Base-by-base conservation (phyloP, 768 basidiomycete genomes). In the Tylopilus sp. region DNA sequence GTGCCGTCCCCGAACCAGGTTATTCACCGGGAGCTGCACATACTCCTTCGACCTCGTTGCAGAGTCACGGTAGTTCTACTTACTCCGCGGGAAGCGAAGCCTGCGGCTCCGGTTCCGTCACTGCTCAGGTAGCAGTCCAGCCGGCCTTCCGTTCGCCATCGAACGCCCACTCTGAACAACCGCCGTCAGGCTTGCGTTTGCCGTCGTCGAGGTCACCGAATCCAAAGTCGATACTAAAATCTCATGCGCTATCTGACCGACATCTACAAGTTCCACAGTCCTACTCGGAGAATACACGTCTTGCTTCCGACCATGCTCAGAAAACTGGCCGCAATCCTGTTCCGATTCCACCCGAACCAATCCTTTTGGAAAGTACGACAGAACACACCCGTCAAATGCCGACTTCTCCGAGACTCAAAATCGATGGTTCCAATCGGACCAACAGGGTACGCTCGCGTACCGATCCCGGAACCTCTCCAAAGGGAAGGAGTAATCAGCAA, bases 161-260 rank as follows among this genome's bases (percentile, higher is more conserved):
- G 6, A 56, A 56, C 28, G 38, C 37, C 8, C 43, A 56, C 25
- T 48, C 49, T 21, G 50, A 62, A 48, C 55, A 60, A 24, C 66
- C 63, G 36, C 49, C 58, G 3, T 33, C 48, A 17, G 46, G 11
- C 22, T 9, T n/a, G 28, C 52, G 54, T 24, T 14, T 53, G 21
- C 42, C 68, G 24, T 63, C 70, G 2, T 65, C 72, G 28, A 67
- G 52, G 63, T 43, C 48, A 37, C 48, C 58, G 17, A 63, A 66
- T 36, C 64, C 66, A 6, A 78, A 73, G 54, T 67, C 66, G 7
- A 67, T 67, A 40, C 56, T 67, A 16, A 67, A 67, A 48, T 44
- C 66, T 21, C 63, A 59, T 42, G 37, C 48, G 12, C 22, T 12
- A 43, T 55, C 57, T 37, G 64, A 64, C 22, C 63, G 61, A 44